Evolutionary conservation across 306 rosid species (phyloP).

Genomic region (Datisca glomerata): DNA sequence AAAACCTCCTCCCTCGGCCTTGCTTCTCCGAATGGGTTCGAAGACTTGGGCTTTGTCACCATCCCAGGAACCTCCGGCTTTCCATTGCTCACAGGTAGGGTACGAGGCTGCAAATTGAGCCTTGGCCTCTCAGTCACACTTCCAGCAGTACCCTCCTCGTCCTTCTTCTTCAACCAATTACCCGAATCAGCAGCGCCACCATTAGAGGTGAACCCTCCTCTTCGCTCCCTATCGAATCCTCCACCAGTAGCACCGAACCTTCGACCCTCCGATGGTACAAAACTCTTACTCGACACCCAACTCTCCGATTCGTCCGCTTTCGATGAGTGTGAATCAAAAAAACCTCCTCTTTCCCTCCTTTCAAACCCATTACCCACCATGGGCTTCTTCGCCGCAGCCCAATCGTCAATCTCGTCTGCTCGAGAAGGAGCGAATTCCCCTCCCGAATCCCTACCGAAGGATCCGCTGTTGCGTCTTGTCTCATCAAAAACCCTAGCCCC

Average conservation of each 20-base stretch:
- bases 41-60: constrained; percentile 37
- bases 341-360: constrained; percentile 50
- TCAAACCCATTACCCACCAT: constrained; percentile 38
- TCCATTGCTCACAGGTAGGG: constrained; percentile 31
- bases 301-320: constrained; percentile 82
- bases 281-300: constrained; percentile 69
- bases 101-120: constrained; percentile 71
- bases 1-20: constrained; percentile 95
- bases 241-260: constrained; percentile 33
- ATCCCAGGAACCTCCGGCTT: constrained; percentile 26
- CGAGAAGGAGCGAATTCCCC: constrained; percentile 61
- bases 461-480: constrained; percentile 22
- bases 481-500: constrained; percentile 81
- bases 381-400: constrained; percentile 70
- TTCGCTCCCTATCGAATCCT: constrained; percentile 46
- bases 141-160: constrained; percentile 16
- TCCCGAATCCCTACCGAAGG: constrained; percentile 36
- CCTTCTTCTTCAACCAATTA: constrained; percentile 30
- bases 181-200: constrained; percentile 34
- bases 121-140: constrained; percentile 46
- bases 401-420: constrained; percentile 81
- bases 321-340: constrained; percentile 61
- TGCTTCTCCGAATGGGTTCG: constrained; percentile 71
- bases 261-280: constrained; percentile 46
- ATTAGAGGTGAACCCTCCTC: constrained; percentile 19